Evolutionary conservation across 192 early-diverging fungal species (phyloP), one percentile per base, ranked within the genome.

Genomic region (Backusella tuberculispora): DNA sequence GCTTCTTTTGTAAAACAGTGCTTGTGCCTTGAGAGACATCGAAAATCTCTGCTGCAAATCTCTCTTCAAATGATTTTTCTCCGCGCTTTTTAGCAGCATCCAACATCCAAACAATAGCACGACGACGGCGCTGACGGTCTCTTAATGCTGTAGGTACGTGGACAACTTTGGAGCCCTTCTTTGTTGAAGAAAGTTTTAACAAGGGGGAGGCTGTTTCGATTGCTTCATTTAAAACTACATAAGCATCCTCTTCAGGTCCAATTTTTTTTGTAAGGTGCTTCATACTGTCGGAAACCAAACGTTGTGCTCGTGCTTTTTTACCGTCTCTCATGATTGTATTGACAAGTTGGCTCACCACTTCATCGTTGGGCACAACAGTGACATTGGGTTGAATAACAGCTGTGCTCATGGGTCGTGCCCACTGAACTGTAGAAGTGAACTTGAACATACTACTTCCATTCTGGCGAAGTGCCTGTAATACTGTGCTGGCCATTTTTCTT

Each of bases 301-400:
- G 76, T 56, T 92, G 88, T 8, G 96, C 94, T 6, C 82, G 86
- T 8, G 90, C 87, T 80, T 97, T 98, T 82, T 96, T 95, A 42
- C 97, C 97, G 73, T 96, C 89, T 72, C 90, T 83, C 96, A 98
- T 98, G 69, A 98, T 88, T 73, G 92, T 95, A 83, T 96, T 97
- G 46, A 95, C 92, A 9, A 96, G 75, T 41, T 94, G 94, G 21
- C 88, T 84, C 10, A 95, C 70, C 13, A 96, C 84, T 2, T 92
- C 88, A 79, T 94, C 90, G 14, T 81, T 56, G 34, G 73, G 73
- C 7, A 79, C 56, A 38, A 66, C 38, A 14, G 69, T 71, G 60
- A 46, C 63, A 45, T 66, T 43, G 43, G 48, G 10, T 1, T 29
- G 9, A 24, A 1, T 12, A 8, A 26, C 60, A n/a, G 14, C 45